Evolutionary conservation across 2,329 filamentous ascomycete species (phyloP), one percentile per base, ranked within the genome.

Genomic region (Clonostachys chloroleuca): DNA sequence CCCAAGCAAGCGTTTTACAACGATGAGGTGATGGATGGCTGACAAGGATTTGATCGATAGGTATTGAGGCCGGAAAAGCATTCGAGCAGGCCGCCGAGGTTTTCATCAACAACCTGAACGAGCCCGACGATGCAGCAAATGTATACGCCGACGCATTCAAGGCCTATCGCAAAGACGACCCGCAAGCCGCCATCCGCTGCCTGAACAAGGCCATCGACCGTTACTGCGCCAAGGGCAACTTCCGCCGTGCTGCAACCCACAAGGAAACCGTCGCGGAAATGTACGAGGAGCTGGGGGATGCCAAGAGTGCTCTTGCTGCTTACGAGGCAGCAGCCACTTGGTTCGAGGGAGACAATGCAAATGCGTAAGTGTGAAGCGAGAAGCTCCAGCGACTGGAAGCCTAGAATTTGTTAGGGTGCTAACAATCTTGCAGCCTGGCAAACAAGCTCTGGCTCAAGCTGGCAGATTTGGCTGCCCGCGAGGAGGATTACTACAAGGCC

Each of bases 361-460:
- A 84, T 58, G 89, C 89, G 83, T 91, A 77, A 65, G 84, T 77
- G 18, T 16, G 18, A 37, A 42, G 24, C n/a, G 17, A 9, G 16
- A 30, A 20, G 45, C 45, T 42, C 14, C 17, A 44, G 7, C 16
- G 84, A 58, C 88, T 89, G 82, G 90, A 77, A 64, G 83, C 77
- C 40, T 33, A 9, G 37, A 16, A 24, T 37, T 30, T 12, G 13
- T 13, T 12, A 10, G 9, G 30, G 41, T 24, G 30, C 12, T 36
- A 41, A 47, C 16, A 50, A 44, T 14, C 34, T 37, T 20, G 34
- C 51, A 91, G 88, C 35, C 79, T 96, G 34, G 91, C 92, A 52
- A 97, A 95, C 74, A 96, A 96, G 69, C 81, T 94, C 50, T 95
- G 82, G 75, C 81, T 96, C 55, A 96, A 96, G 72, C 87, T 92